A percentile compares a stretch with the other conserved stretches of the same genome.
phyloP scores from a whole-genome alignment of 2,329 filamentous ascomycete species.

The Atkinsonella texensis region DNA sequence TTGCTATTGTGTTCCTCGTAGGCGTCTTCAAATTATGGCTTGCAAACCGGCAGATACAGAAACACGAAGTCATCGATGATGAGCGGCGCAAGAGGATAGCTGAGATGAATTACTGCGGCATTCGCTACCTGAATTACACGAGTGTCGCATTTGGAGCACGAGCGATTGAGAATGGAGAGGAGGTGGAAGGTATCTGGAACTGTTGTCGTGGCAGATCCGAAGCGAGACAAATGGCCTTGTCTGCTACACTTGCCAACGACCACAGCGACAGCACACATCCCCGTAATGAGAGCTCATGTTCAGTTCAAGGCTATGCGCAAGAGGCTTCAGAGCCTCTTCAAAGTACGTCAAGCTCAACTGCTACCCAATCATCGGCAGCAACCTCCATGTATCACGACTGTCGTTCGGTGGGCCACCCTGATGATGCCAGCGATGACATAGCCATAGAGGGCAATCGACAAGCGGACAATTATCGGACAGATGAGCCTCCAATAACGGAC shows the following conservation, averaged over 20 bases:
- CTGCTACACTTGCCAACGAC: constrained; percentile 12
- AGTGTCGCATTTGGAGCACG: constrained; percentile 78
- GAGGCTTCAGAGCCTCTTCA: not conserved
- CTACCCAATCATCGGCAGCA: not conserved
- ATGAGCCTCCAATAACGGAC: not conserved
- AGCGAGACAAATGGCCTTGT: constrained; percentile 12
- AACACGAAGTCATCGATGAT: constrained; percentile 52
- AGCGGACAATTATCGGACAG: not conserved
- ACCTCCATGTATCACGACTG: not conserved
- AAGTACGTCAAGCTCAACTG: not conserved
- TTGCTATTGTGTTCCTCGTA: constrained; percentile 55
- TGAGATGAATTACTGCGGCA: constrained; percentile 44
- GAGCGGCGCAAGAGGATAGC: constrained; percentile 44
- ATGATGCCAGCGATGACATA: not conserved
- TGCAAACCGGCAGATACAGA: constrained; percentile 42
- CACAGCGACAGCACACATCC: not conserved
- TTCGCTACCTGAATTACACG: constrained; percentile 26
- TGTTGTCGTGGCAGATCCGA: constrained; percentile 36
- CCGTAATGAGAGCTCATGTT: not conserved
- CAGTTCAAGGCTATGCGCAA: not conserved
- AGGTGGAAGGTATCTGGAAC: constrained; percentile 78
- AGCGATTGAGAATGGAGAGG: constrained; percentile 70
- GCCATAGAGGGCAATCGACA: not conserved
- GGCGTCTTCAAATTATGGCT: constrained; percentile 58
- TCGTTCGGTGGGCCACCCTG: not conserved